A percentile compares a stretch with the other conserved stretches of the same genome.
phyloP scores from a whole-genome alignment of 345 rosid species.

The Mercurialis annua region DNA sequence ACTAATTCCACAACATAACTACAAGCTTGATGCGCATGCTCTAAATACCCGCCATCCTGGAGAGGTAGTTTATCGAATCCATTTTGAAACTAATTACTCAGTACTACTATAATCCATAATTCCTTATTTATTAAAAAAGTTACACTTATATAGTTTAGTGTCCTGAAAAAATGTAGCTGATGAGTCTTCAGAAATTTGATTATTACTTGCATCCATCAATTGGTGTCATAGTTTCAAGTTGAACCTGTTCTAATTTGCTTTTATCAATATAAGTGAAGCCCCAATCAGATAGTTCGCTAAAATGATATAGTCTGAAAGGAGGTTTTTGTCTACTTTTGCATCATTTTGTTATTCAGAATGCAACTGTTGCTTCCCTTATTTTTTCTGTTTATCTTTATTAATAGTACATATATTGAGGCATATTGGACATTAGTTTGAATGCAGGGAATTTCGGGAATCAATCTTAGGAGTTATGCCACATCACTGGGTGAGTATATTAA shows the following conservation, averaged over 20 bases:
- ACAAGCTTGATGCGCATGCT: conserved; percentile 88
- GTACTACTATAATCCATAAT: no score
- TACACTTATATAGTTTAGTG: background rate
- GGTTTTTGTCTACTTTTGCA: background rate
- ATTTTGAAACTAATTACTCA: background rate
- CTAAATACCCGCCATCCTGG: conserved; percentile 85
- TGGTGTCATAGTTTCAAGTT: background rate
- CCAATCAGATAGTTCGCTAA: background rate
- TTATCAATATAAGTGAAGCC: background rate
- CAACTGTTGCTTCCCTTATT: background rate
- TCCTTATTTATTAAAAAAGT: background rate
- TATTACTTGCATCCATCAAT: background rate
- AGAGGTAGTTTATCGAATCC: conserved; percentile 53
- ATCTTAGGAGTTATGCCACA: conserved; percentile 92
- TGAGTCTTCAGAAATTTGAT: background rate
- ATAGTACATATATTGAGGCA: conserved; percentile 32
- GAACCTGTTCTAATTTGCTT: background rate
- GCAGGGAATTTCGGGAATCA: conserved; percentile 98
- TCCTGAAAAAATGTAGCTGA: background rate
- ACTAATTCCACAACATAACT: conserved; percentile 91
- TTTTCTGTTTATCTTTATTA: conserved; percentile 19
- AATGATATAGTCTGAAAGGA: background rate
- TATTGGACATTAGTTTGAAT: conserved; percentile 61
- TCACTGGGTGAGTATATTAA: conserved; percentile 71
- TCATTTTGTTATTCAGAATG: background rate